Evolutionary conservation across 2,329 filamentous ascomycete species (phyloP).

Genomic region (Didymella arachidicola): DNA sequence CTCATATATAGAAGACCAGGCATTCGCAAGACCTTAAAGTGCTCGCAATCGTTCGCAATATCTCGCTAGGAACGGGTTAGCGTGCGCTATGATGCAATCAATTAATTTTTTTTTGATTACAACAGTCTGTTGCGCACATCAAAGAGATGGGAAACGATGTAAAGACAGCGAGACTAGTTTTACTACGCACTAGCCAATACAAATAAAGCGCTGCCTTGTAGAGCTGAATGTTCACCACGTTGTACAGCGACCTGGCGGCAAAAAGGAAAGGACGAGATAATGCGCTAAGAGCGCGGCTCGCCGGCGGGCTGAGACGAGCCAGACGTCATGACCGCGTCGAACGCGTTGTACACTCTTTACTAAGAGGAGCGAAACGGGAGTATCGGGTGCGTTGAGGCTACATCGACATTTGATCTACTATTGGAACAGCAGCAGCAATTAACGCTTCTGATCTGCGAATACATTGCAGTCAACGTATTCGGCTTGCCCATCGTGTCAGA

Average conservation of each 20-base stretch:
- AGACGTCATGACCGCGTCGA: constrained; percentile 1
- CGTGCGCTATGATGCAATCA: constrained; percentile 11
- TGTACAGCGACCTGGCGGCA: neutral
- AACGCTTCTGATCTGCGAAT: neutral
- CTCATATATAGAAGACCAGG: constrained; percentile 4
- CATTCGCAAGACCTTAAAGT: neutral
- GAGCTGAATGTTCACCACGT: neutral
- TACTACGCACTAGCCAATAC: neutral
- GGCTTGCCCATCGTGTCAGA: neutral
- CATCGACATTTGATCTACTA: neutral
- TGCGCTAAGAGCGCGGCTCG: neutral
- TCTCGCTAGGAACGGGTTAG: constrained; percentile 11
- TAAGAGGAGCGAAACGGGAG: neutral
- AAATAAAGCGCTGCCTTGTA: neutral
- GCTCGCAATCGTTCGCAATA: constrained; percentile 5
- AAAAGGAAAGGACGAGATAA: neutral
- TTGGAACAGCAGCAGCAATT: neutral
- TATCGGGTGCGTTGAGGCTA: neutral
- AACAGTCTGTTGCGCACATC: neutral
- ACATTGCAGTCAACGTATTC: neutral
- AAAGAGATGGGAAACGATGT: neutral
- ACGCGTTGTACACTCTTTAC: neutral
- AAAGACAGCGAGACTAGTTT: neutral
- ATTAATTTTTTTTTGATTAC: neutral
- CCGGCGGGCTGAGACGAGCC: neutral